phyloP scores from a whole-genome alignment of 2,329 filamentous ascomycete species.

The Elsinoe ampelina region DNA sequence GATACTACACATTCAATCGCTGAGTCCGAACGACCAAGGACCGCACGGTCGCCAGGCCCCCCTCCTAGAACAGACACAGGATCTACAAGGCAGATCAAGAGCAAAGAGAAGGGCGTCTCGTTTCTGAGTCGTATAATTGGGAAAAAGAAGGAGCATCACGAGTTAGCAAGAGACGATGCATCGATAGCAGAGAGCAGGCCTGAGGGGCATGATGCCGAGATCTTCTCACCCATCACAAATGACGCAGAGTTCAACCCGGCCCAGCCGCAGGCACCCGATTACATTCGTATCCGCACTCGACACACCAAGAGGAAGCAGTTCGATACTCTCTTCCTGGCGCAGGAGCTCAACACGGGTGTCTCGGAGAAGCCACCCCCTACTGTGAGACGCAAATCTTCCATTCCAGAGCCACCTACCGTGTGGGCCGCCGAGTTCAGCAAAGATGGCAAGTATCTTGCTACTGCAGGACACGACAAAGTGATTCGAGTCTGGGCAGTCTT shows the following conservation, averaged over 20 bases:
- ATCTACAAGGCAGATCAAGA: conserved; percentile 44
- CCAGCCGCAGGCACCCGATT: conserved; percentile 80
- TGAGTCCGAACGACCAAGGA: background rate
- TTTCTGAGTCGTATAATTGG: conserved; percentile 82
- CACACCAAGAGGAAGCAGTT: conserved; percentile 78
- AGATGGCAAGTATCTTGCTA: conserved; percentile 82
- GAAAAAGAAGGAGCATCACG: conserved; percentile 49
- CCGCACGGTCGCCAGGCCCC: background rate
- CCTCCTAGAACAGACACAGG: conserved; percentile 18
- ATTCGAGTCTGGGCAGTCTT: conserved; percentile 87
- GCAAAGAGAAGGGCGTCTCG: conserved; percentile 66
- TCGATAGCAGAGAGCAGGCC: conserved; percentile 40
- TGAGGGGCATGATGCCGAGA: conserved; percentile 72
- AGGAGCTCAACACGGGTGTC: conserved; percentile 59
- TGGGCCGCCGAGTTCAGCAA: conserved; percentile 92
- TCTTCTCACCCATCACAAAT: conserved; percentile 68
- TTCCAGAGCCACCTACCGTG: conserved; percentile 46
- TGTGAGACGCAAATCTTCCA: background rate
- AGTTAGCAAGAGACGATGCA: conserved; percentile 39
- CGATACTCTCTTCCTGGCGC: conserved; percentile 79
- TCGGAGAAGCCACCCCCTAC: background rate
- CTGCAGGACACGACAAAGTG: conserved; percentile 79
- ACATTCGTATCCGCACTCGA: conserved; percentile 74
- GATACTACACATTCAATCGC: conserved; percentile 1
- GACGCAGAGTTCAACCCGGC: conserved; percentile 69